phyloP scores from a whole-genome alignment of 306 rosid species.

The Arachis stenosperma region DNA sequence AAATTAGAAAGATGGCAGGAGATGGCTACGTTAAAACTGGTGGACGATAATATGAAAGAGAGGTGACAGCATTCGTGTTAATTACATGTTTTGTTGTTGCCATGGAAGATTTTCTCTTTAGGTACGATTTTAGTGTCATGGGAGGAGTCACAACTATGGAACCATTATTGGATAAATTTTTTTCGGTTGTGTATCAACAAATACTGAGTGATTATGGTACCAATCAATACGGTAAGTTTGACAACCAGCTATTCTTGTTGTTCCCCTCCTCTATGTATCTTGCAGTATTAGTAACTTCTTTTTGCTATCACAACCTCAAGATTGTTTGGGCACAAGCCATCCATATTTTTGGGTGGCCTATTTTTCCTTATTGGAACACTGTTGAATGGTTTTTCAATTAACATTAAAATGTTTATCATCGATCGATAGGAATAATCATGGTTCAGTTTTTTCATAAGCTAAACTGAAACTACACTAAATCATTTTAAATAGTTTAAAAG shows the following conservation, averaged over 20 bases:
- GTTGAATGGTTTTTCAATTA: slow-evolving; percentile 20
- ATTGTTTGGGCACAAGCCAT: slow-evolving; percentile 24
- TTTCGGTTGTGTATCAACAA: slow-evolving; percentile 8
- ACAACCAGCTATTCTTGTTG: slow-evolving; percentile 20
- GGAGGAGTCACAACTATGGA: slow-evolving; percentile 44
- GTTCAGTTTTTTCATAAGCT: neutral
- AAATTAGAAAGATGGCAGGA: slow-evolving; percentile 26
- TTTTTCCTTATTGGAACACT: slow-evolving; percentile 36
- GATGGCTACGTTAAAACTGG: slow-evolving; percentile 23
- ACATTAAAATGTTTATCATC: slow-evolving; percentile 37
- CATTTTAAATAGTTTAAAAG: too few species aligned
- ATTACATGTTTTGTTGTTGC: slow-evolving; percentile 39
- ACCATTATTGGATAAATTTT: slow-evolving; percentile 29
- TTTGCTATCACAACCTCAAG: slow-evolving; percentile 34
- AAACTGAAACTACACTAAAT: too few species aligned
- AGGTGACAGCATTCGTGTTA: slow-evolving; percentile 33
- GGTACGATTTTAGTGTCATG: slow-evolving; percentile 38
- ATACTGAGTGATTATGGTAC: neutral
- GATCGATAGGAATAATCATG: slow-evolving; percentile 20
- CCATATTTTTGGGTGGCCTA: slow-evolving; percentile 39
- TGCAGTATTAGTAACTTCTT: slow-evolving; percentile 35
- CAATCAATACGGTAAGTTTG: slow-evolving; percentile 32
- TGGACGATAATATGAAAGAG: slow-evolving; percentile 16
- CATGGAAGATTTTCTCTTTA: slow-evolving; percentile 40
- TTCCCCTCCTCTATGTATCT: slow-evolving; percentile 39